phyloP scores from a whole-genome alignment of 495 filamentous ascomycete genomes.

The Lasiosphaeria miniovina region DNA sequence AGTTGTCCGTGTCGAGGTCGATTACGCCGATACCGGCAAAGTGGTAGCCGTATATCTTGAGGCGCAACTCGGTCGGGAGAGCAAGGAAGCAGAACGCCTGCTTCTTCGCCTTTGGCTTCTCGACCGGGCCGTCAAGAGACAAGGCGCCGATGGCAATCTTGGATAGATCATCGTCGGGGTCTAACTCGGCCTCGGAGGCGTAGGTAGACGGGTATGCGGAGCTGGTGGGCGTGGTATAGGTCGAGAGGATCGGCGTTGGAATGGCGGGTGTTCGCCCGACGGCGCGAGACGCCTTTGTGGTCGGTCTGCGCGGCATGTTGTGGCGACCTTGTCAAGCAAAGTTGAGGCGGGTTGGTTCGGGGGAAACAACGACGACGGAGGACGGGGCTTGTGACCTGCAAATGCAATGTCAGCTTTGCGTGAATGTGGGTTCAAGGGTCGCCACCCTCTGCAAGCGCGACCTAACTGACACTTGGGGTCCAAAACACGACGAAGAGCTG shows the following conservation, averaged over 20 bases:
- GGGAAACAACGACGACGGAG: background rate
- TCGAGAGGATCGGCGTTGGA: conserved; percentile 35
- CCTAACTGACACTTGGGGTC: too few species aligned
- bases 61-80: conserved; percentile 72
- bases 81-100: conserved; percentile 68
- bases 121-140: conserved; percentile 25
- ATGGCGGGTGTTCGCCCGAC: conserved; percentile 11
- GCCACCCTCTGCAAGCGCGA: too few species aligned
- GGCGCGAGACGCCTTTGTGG: conserved; percentile 32
- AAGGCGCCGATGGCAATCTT: conserved; percentile 33
- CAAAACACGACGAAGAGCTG: too few species aligned
- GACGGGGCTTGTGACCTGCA: background rate
- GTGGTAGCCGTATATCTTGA: conserved; percentile 63
- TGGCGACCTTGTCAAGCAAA: background rate
- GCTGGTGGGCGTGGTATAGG: conserved; percentile 32
- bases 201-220: conserved; percentile 43
- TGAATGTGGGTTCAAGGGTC: too few species aligned
- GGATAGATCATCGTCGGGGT: conserved; percentile 36
- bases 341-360: background rate
- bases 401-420: too few species aligned
- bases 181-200: conserved; percentile 43
- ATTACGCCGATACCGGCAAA: conserved; percentile 57
- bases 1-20: conserved; percentile 68
- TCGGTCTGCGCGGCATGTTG: conserved; percentile 35
- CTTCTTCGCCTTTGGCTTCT: conserved; percentile 14